Percentiles rank a stretch among this genome's conserved stretches.
phyloP scores from a whole-genome alignment of 2,329 filamentous ascomycete genomes.

The Colletotrichum magnum region DNA sequence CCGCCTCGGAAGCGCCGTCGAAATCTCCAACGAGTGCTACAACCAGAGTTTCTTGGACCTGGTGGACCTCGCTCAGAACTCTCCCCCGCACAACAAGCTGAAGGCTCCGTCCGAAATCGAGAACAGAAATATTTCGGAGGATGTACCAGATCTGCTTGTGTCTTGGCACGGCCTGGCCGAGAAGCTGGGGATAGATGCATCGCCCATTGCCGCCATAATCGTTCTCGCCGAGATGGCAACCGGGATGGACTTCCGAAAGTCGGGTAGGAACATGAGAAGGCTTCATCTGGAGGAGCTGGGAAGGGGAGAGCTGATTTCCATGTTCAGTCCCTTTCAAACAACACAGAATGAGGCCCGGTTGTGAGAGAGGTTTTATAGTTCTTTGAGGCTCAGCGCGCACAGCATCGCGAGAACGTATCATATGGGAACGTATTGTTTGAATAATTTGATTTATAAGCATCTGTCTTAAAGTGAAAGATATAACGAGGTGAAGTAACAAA shows the following conservation, averaged over 20 bases:
- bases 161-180: slow-evolving; percentile 25
- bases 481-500: no score
- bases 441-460: no score
- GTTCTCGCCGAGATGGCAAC: slow-evolving; percentile 28
- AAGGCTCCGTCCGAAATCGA: slow-evolving; percentile 23
- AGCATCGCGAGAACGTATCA: background rate
- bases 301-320: background rate
- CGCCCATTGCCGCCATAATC: slow-evolving; percentile 26
- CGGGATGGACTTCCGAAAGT: slow-evolving; percentile 4
- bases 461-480: no score
- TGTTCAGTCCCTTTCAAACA: background rate
- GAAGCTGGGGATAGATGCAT: slow-evolving; percentile 21
- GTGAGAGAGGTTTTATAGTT: background rate
- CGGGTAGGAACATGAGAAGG: slow-evolving; percentile 15
- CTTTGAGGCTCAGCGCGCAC: background rate
- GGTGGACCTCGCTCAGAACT: slow-evolving; percentile 24
- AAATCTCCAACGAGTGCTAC: slow-evolving; percentile 32
- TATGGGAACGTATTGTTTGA: no score
- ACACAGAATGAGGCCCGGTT: slow-evolving; percentile 14
- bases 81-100: slow-evolving; percentile 25
- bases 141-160: slow-evolving; percentile 24
- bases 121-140: slow-evolving; percentile 23
- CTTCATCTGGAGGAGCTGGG: slow-evolving; percentile 15
- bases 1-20: slow-evolving; percentile 16
- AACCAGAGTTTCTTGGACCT: slow-evolving; percentile 18